Percentiles rank a stretch among this genome's conserved stretches.
phyloP scores from a whole-genome alignment of 495 filamentous ascomycete species.

The Tuber aestivum region DNA sequence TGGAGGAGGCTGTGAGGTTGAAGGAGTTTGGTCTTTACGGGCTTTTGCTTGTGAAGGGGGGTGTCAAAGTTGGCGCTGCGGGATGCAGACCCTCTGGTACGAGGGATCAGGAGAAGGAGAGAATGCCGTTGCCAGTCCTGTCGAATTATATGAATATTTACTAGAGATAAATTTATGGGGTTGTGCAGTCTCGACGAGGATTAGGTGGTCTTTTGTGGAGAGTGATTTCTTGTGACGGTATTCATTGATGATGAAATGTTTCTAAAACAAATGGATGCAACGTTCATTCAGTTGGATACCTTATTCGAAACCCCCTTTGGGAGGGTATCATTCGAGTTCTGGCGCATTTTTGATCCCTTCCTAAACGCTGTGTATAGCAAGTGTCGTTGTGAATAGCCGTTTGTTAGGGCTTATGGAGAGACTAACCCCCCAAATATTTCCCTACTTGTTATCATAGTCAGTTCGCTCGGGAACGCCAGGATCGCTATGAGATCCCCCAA shows the following conservation, averaged over 20 bases:
- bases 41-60: not conserved
- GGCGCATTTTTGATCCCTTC: not conserved
- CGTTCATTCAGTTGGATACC: not conserved
- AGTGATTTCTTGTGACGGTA: not conserved
- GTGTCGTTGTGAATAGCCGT: not conserved
- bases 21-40: not conserved
- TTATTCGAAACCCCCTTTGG: not conserved
- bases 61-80: not conserved
- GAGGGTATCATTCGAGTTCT: not conserved
- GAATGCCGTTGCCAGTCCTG: not conserved
- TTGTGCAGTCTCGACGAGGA: not conserved
- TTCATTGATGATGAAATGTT: not conserved
- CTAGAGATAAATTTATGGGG: not conserved
- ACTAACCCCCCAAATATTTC: not conserved
- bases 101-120: not conserved
- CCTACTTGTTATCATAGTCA: not conserved
- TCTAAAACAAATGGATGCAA: not conserved
- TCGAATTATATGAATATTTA: conserved; percentile 5
- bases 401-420: not conserved
- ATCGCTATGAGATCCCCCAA: not conserved
- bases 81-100: not conserved
- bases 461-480: not conserved
- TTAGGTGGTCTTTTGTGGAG: not conserved
- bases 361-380: not conserved
- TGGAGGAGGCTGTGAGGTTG: conserved; percentile 1